These are phyloP conservation scores for Podila verticillata DNA, from an alignment of 192 early-diverging fungal species.

Conservation along the genomic window DNA sequence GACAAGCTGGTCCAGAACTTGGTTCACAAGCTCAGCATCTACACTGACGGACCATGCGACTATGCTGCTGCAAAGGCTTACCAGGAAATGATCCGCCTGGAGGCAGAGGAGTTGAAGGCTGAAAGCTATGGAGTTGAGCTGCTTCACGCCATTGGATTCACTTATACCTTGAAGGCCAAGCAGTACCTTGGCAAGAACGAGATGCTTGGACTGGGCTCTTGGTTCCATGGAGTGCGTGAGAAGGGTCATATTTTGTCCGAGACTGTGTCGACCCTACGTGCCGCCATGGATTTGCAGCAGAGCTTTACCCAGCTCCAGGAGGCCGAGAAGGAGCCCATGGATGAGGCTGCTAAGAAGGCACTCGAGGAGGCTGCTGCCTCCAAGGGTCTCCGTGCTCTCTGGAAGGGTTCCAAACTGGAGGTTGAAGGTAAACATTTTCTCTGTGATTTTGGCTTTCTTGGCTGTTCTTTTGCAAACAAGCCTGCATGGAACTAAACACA, in stretches of 20 bases:
- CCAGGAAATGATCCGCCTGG: constrained; percentile 72
- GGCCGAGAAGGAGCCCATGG: constrained; percentile 86
- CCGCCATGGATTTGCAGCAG: constrained; percentile 93
- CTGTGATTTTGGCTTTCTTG: neutral
- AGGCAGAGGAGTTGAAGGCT: constrained; percentile 88
- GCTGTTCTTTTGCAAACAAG: neutral
- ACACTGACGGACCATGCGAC: constrained; percentile 68
- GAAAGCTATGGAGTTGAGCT: constrained; percentile 96
- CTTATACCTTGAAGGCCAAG: constrained; percentile 88
- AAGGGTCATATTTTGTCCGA: constrained; percentile 92
- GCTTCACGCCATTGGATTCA: constrained; percentile 92
- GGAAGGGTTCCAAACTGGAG: constrained; percentile 94
- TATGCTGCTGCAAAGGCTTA: constrained; percentile 70
- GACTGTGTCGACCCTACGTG: constrained; percentile 90
- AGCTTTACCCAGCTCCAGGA: constrained; percentile 90
- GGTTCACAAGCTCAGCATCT: constrained; percentile 79
- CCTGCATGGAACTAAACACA: too few relatives aligned
- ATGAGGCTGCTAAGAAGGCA: constrained; percentile 70
- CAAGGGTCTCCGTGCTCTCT: constrained; percentile 88
- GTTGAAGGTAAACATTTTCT: constrained; percentile 71
- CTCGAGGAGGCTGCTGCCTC: constrained; percentile 76
- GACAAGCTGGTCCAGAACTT: constrained; percentile 78
- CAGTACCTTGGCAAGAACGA: constrained; percentile 80
- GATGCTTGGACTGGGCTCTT: constrained; percentile 76
- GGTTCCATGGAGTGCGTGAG: constrained; percentile 81